Conservation (phyloP, 768 basidiomycete genomes). For the Cyclocybe aegerita region DNA sequence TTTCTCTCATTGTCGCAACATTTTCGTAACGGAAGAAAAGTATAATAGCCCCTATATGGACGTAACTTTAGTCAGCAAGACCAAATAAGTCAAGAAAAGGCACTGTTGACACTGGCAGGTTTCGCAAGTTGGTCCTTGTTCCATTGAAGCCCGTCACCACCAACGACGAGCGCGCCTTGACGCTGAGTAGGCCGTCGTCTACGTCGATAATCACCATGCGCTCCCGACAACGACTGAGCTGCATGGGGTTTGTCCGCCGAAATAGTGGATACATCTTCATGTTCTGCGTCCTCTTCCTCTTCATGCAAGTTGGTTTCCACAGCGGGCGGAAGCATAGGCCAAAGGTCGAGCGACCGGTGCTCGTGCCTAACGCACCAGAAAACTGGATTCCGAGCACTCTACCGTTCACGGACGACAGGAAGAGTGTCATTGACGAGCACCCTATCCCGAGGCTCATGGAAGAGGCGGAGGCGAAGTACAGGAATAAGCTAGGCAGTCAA, state of each 20-base stretch:
- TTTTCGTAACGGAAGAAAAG: too few species aligned
- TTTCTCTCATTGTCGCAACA: too few species aligned
- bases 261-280: constrained; percentile 42
- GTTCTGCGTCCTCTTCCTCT: constrained; percentile 40
- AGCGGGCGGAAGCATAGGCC: constrained; percentile 30
- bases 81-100: too few species aligned
- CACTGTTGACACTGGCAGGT: too few species aligned
- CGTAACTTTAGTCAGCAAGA: too few species aligned
- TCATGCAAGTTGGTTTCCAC: constrained; percentile 50
- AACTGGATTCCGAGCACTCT: constrained; percentile 19
- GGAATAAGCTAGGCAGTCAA: constrained; percentile 65
- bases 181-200: too few species aligned
- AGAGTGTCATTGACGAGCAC: constrained; percentile 41
- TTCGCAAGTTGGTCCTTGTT: too few species aligned
- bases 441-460: constrained; percentile 86
- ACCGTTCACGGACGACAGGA: constrained; percentile 15
- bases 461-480: constrained; percentile 76
- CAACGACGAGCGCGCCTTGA: too few species aligned
- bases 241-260: constrained; percentile 16
- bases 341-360: constrained; percentile 15
- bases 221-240: constrained; percentile 15
- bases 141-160: too few species aligned
- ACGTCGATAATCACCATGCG: constrained; percentile 9
- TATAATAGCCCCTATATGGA: too few species aligned
- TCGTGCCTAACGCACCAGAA: constrained; percentile 17